A percentile compares a stretch with the other conserved stretches of the same genome.
These are phyloP conservation scores for Nakazawaea molendinolei DNA, from an alignment of 805 yeast species.

Conservation along the genomic window DNA sequence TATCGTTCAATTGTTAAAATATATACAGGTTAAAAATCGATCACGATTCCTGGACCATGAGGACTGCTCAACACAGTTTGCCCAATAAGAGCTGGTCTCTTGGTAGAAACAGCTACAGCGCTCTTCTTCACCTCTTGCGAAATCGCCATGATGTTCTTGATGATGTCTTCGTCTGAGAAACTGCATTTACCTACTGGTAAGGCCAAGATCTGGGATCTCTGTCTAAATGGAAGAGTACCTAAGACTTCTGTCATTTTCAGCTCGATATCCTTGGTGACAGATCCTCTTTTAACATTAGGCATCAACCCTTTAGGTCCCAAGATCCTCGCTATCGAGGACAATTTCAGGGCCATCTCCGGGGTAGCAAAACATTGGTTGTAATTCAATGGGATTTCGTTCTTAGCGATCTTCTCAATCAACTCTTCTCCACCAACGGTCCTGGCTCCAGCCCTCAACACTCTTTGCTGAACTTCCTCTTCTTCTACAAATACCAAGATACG, in stretches of 20 bases:
- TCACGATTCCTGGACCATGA: conserved; percentile 73
- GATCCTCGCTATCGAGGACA: conserved; percentile 65
- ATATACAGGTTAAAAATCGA: conserved; percentile 33
- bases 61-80: conserved; percentile 63
- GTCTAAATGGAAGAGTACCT: conserved; percentile 76
- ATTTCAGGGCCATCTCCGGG: conserved; percentile 63
- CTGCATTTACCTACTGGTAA: conserved; percentile 72
- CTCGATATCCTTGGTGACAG: conserved; percentile 65
- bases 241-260: conserved; percentile 45
- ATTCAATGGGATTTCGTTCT: conserved; percentile 42
- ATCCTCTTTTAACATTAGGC: conserved; percentile 84
- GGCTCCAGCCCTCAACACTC: conserved; percentile 56
- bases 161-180: conserved; percentile 70
- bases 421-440: conserved; percentile 66
- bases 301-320: conserved; percentile 87
- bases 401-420: conserved; percentile 54
- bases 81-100: conserved; percentile 65
- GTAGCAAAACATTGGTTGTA: conserved; percentile 81
- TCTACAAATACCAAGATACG: conserved; percentile 64
- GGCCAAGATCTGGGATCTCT: conserved; percentile 51
- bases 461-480: conserved; percentile 42
- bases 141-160: conserved; percentile 64
- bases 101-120: conserved; percentile 49
- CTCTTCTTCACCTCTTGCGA: conserved; percentile 53
- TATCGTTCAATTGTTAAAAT: too few species aligned